Base-by-base conservation (phyloP, 78 protist species). In the Pigoraptor vietnamica region DNA sequence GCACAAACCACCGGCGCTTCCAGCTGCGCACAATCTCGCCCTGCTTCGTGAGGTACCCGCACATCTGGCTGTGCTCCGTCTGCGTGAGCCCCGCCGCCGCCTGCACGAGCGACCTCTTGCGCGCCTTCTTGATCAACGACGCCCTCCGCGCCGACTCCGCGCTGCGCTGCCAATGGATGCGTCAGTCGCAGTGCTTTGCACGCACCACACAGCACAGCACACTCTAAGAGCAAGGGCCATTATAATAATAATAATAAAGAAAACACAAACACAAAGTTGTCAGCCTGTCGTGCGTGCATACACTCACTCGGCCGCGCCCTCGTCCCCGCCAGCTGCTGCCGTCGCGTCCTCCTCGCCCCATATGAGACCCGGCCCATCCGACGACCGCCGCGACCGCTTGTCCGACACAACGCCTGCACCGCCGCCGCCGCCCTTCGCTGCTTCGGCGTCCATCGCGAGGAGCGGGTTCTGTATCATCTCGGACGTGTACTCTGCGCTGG, bases 1-100 rank as follows among this genome's bases (percentile, higher is more conserved):
- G 88, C 1, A 83, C 88, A 83, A 83, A 83, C 89, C 89, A 86
- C 10, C 89, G 89, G 0, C 55, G 55, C 89, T 86, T 38, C 55
- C 89, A 36, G 32, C 24, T 24, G 2, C 2, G 1, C 55, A 9
- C 55, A 38, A 38, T 37, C 56, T 19, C 55, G 56, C 55, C 89
- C 34, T 86, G 89, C 89, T 37, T 37, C 1, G 89, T 86, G 14
- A 86, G 55, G 14, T 24, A 86, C 56, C 55, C 89, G 2, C 55
- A 14, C 1, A 36, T 21, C 55, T 36, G 2, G n/a, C 39, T 24
- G 35, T 83, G 1, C 24, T 10, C 25, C 88, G 35, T 9, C 39
- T 35, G 88, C 39, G 38, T 83, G 24, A 83, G 2, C n/a, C 88
- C 88, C 23, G n/a, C 23, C 38, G 88, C 88, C 6, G 88, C 34